Conservation (phyloP, 148 eudicot species). For the Mesembryanthemum crystallinum region DNA sequence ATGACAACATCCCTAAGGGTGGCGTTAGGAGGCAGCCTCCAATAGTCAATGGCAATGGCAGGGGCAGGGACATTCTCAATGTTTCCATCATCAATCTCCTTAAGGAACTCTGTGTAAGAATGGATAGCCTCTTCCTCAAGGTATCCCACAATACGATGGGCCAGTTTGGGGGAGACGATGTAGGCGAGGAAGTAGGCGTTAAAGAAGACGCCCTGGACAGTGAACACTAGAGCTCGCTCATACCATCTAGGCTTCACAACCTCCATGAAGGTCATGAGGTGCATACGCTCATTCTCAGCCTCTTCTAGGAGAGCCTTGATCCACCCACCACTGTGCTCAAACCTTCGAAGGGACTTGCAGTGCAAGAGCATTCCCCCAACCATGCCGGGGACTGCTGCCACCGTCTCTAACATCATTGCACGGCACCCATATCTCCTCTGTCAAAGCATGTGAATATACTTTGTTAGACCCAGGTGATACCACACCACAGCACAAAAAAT, state of each 20-base stretch:
- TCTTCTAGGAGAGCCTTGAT: slow-evolving; percentile 80
- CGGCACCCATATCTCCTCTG: slow-evolving; percentile 87
- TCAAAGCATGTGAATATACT: background rate
- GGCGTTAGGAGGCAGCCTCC: slow-evolving; percentile 59
- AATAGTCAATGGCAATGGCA: slow-evolving; percentile 82
- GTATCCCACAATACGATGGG: slow-evolving; percentile 79
- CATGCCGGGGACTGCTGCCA: slow-evolving; percentile 95
- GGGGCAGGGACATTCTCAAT: slow-evolving; percentile 79
- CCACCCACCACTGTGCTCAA: slow-evolving; percentile 96
- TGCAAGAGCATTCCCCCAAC: slow-evolving; percentile 90
- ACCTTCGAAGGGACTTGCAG: slow-evolving; percentile 69
- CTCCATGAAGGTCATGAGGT: slow-evolving; percentile 93
- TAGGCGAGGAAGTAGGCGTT: slow-evolving; percentile 81
- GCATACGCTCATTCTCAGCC: slow-evolving; percentile 95
- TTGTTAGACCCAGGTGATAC: background rate
- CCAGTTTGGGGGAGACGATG: slow-evolving; percentile 65
- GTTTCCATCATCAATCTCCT: slow-evolving; percentile 69
- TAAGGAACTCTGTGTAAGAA: slow-evolving; percentile 79
- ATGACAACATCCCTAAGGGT: slow-evolving; percentile 78
- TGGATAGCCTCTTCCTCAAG: slow-evolving; percentile 89
- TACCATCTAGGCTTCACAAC: slow-evolving; percentile 75
- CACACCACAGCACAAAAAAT: background rate
- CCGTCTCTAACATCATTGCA: slow-evolving; percentile 92
- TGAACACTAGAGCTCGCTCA: slow-evolving; percentile 67
- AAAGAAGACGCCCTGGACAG: slow-evolving; percentile 88